Evolutionary conservation across 306 rosid genomes (phyloP).

Genomic region (Prunus kanzakura): DNA sequence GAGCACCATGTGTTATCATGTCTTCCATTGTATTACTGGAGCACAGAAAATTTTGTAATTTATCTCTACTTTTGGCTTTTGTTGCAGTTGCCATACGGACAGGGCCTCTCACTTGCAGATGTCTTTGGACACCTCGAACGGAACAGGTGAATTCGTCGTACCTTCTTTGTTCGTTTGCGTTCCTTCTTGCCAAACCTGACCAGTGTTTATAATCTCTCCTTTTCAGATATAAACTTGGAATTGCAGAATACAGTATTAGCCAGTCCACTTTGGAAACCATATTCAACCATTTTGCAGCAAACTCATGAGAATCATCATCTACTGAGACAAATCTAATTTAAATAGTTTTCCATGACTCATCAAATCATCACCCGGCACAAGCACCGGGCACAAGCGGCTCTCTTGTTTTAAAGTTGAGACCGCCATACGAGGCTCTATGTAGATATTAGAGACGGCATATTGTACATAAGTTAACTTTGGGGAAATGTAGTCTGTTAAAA

Average conservation of each 20-base stretch:
- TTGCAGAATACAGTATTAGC: conserved; percentile 92
- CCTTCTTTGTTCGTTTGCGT: conserved; percentile 4
- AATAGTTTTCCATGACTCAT: neutral
- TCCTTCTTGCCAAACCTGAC: neutral
- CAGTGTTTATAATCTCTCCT: conserved; percentile 21
- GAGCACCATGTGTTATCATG: neutral
- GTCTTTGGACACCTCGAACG: conserved; percentile 83
- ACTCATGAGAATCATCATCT: conserved; percentile 35
- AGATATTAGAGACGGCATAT: conserved; percentile 6
- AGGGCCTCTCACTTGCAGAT: conserved; percentile 79
- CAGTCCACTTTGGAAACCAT: conserved; percentile 90
- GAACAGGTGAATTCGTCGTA: conserved; percentile 48
- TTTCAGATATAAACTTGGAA: conserved; percentile 58
- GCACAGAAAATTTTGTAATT: neutral
- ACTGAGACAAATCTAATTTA: neutral
- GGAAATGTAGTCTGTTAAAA: neutral
- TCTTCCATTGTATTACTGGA: neutral
- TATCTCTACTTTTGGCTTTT: conserved; percentile 12
- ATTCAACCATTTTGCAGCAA: conserved; percentile 89
- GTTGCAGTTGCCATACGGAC: conserved; percentile 66
- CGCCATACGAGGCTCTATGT: conserved; percentile 4
- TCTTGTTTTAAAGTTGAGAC: neutral
- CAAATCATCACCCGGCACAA: neutral
- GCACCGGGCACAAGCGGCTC: neutral
- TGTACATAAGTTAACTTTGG: conserved; percentile 1